phyloP scores from a whole-genome alignment of 345 rosid genomes.

The Populus tremula region DNA sequence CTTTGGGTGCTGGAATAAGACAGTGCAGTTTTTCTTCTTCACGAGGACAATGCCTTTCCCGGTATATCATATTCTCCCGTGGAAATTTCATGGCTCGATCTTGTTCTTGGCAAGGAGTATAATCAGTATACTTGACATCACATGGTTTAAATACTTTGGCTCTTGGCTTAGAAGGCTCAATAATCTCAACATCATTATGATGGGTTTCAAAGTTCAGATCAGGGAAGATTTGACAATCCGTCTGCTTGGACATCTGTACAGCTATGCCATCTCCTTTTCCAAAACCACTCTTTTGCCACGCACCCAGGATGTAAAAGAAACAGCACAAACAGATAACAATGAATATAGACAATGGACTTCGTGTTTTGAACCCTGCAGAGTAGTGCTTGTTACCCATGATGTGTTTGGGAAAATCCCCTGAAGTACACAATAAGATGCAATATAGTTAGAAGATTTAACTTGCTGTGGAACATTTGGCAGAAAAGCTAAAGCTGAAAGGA shows the following conservation, averaged over 20 bases:
- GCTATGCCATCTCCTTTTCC: slow-evolving; percentile 89
- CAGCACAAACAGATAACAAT: slow-evolving; percentile 75
- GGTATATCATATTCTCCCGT: slow-evolving; percentile 84
- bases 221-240: slow-evolving; percentile 58
- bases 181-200: slow-evolving; percentile 65
- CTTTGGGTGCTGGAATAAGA: slow-evolving; percentile 90
- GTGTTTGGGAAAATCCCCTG: slow-evolving; percentile 9
- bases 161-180: slow-evolving; percentile 50
- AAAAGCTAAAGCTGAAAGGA: neutral
- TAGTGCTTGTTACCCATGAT: slow-evolving; percentile 64
- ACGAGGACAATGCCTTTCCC: slow-evolving; percentile 93
- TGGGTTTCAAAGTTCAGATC: slow-evolving; percentile 71
- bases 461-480: neutral
- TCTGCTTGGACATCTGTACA: slow-evolving; percentile 53
- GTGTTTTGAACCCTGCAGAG: slow-evolving; percentile 42
- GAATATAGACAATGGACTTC: slow-evolving; percentile 65
- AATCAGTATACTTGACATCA: slow-evolving; percentile 69
- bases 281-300: slow-evolving; percentile 94
- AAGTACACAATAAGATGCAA: slow-evolving; percentile 2
- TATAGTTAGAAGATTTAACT: neutral
- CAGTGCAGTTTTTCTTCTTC: slow-evolving; percentile 76
- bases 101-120: slow-evolving; percentile 96
- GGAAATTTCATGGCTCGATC: slow-evolving; percentile 90
- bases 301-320: slow-evolving; percentile 86
- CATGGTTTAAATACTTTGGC: slow-evolving; percentile 61